These are phyloP conservation scores for Annulohypoxylon maeteangense DNA, from an alignment of 495 filamentous ascomycete genomes.

Conservation along the genomic window DNA sequence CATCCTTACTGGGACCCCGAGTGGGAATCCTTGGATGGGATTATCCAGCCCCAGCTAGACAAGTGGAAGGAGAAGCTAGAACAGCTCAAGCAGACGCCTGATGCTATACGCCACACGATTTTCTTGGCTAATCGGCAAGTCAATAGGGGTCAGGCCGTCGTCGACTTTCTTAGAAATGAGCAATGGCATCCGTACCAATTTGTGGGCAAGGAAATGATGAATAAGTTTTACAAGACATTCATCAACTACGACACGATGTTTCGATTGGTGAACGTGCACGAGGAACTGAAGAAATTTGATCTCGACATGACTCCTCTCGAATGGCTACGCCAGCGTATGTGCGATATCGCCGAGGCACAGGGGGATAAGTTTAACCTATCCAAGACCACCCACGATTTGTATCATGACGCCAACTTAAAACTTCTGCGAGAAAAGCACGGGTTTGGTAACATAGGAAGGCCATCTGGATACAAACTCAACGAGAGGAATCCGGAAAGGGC, in stretches of 20 bases:
- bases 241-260: slow-evolving; percentile 61
- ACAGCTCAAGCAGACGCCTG: slow-evolving; percentile 31
- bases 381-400: slow-evolving; percentile 53
- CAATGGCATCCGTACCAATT: slow-evolving; percentile 62
- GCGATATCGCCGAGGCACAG: slow-evolving; percentile 49
- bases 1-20: slow-evolving; percentile 60
- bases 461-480: slow-evolving; percentile 51
- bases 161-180: slow-evolving; percentile 55
- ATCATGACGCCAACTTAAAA: slow-evolving; percentile 57
- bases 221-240: slow-evolving; percentile 48
- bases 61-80: slow-evolving; percentile 55
- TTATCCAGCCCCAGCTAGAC: slow-evolving; percentile 46
- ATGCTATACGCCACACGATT: slow-evolving; percentile 50
- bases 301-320: slow-evolving; percentile 58
- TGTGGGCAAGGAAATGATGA: slow-evolving; percentile 55
- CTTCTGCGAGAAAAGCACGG: slow-evolving; percentile 55
- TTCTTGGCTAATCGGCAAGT: slow-evolving; percentile 59
- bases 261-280: slow-evolving; percentile 56
- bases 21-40: slow-evolving; percentile 52
- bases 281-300: slow-evolving; percentile 58
- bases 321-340: slow-evolving; percentile 61
- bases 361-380: slow-evolving; percentile 57
- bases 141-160: slow-evolving; percentile 56
- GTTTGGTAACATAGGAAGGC: slow-evolving; percentile 59
- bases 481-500: slow-evolving; percentile 37